Evolutionary conservation across 192 early-diverging fungal species (phyloP), one percentile per base, ranked within the genome.

Genomic region (Gigaspora rosea): DNA sequence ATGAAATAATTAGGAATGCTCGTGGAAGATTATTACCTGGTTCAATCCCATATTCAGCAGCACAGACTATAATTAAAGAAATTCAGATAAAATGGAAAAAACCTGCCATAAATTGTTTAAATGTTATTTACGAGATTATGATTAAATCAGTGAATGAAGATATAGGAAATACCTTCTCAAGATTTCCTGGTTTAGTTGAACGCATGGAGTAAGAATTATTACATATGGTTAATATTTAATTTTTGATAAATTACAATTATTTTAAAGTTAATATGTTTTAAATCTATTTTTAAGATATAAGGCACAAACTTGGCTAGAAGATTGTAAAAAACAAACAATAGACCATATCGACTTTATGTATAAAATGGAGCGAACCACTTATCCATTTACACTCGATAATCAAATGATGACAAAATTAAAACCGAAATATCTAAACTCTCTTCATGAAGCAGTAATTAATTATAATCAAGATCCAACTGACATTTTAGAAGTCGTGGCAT

Each of bases 361-460:
- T 35, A 12, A 56, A 4, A 58, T 72, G 20, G 71, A 72, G 1
- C 27, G 27, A 57, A 72, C 2, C 3, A 8, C 16, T 9, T 57
- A 54, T n/a, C 71, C 71, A 16, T 72, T 72, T 10, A 72, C 71
- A 2, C n/a, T 72, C 16, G 71, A 72, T 36, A 52, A 72, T 11
- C 15, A 9, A 1, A n/a, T 35, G 2, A 72, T 72, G 20, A 36
- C 3, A 18, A 0, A 1, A 3, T 10, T n/a, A 36, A 72, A 72
- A 18, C 0, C 16, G 16, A 10, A 12, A 41, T 72, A 57, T 57
- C n/a, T 72, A 6, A 36, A 27, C 16, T 36, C 4, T 1, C 54
- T 72, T 57, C 52, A 72, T 11, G 33, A 16, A 41, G 22, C 51
- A n/a, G 20, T 27, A 27, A 27, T 0, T 0, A 27, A 22, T 72